Evolutionary conservation across 2,329 filamentous ascomycete genomes (phyloP).

Genomic region (Neopestalotiopsis sp.): DNA sequence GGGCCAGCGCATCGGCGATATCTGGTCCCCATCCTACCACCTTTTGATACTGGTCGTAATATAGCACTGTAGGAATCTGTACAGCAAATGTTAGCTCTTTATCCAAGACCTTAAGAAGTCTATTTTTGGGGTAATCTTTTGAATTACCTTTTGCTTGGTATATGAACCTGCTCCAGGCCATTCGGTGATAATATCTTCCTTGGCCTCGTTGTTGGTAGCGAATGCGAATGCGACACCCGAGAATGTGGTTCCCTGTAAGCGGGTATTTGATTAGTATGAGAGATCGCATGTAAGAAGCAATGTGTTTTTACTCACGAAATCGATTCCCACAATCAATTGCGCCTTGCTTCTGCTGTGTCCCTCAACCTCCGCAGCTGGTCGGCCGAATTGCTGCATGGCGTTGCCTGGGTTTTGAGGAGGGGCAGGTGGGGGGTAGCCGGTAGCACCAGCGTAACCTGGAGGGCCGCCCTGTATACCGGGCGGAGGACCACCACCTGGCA

Average conservation of each 20-base stretch:
- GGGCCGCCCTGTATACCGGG: slow-evolving; percentile 50
- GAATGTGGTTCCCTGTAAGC: slow-evolving; percentile 85
- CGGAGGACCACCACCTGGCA: slow-evolving; percentile 44
- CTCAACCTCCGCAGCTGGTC: slow-evolving; percentile 76
- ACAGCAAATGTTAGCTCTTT: slow-evolving; percentile 26
- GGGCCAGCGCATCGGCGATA: slow-evolving; percentile 94
- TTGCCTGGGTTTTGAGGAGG: slow-evolving; percentile 44
- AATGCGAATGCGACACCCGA: slow-evolving; percentile 97
- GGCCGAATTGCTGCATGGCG: slow-evolving; percentile 48
- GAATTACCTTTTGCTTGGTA: slow-evolving; percentile 92
- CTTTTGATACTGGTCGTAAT: slow-evolving; percentile 99
- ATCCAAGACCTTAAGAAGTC: neutral
- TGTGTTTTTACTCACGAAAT: slow-evolving; percentile 74
- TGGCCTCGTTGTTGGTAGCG: slow-evolving; percentile 95
- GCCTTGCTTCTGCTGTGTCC: slow-evolving; percentile 90
- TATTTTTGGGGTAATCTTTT: neutral
- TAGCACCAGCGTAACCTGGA: slow-evolving; percentile 51
- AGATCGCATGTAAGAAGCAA: neutral
- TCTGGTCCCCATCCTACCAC: slow-evolving; percentile 99
- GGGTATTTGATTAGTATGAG: slow-evolving; percentile 28
- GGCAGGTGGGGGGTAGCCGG: slow-evolving; percentile 55
- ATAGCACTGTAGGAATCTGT: slow-evolving; percentile 97
- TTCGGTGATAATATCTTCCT: slow-evolving; percentile 98
- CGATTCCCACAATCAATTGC: slow-evolving; percentile 97
- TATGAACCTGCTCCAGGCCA: slow-evolving; percentile 98